phyloP scores from a whole-genome alignment of 495 filamentous ascomycete species.

The Halenospora varia region DNA sequence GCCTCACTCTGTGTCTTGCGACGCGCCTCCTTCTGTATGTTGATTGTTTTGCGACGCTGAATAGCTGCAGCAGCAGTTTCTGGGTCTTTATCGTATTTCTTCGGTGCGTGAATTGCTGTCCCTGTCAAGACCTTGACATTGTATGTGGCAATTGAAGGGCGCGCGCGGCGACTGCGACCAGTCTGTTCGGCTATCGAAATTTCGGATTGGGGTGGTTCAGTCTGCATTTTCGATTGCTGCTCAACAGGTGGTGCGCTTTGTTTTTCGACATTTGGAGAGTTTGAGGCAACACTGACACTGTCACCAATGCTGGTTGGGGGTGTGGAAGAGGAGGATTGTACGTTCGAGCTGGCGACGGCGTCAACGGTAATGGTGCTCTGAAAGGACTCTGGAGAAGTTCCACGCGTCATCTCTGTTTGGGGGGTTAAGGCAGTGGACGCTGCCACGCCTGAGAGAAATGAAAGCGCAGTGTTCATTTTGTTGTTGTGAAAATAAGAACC shows the following conservation, averaged over 20 bases:
- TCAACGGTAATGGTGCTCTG: slow-evolving; percentile 23
- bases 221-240: background rate
- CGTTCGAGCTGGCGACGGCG: slow-evolving; percentile 1
- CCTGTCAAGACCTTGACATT: slow-evolving; percentile 50
- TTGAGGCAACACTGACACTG: slow-evolving; percentile 28
- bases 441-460: slow-evolving; percentile 14
- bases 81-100: slow-evolving; percentile 20
- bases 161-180: slow-evolving; percentile 40
- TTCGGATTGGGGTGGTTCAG: background rate
- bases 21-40: slow-evolving; percentile 14
- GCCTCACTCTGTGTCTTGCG: slow-evolving; percentile 42
- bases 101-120: slow-evolving; percentile 37
- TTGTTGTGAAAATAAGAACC: too few relatives aligned
- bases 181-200: background rate
- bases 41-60: background rate
- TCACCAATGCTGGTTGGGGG: slow-evolving; percentile 35
- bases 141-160: slow-evolving; percentile 45
- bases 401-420: slow-evolving; percentile 17
- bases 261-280: slow-evolving; percentile 17
- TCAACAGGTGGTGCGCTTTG: slow-evolving; percentile 2
- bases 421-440: background rate
- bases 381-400: slow-evolving; percentile 16
- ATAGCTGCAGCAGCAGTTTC: background rate
- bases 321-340: slow-evolving; percentile 28
- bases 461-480: too few relatives aligned